phyloP scores from a whole-genome alignment of 1,139 yeast genomes.

The Williopsis jadinii region DNA sequence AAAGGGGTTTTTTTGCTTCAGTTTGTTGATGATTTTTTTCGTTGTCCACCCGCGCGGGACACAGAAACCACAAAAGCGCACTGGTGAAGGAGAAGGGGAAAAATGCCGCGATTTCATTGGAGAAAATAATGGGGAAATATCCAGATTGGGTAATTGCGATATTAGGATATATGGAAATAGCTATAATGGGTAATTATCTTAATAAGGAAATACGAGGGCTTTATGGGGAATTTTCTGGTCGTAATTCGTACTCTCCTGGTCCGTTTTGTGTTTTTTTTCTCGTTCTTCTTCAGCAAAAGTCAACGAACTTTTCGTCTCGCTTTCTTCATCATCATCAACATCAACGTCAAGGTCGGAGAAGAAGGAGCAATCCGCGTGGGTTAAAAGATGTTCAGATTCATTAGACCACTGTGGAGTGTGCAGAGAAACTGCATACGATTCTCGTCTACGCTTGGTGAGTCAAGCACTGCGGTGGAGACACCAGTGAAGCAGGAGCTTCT shows the following conservation, averaged over 20 bases:
- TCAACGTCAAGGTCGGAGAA: not conserved
- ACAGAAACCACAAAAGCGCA: too few species aligned
- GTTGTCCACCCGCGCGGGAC: too few species aligned
- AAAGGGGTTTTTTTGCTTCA: not conserved
- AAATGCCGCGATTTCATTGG: constrained; percentile 1
- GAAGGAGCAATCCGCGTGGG: not conserved
- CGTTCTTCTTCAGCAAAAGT: too few species aligned
- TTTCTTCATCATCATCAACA: not conserved
- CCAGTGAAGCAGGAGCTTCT: constrained; percentile 6
- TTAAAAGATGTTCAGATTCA: constrained; percentile 2
- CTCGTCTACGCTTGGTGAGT: not conserved
- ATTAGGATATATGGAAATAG: not conserved
- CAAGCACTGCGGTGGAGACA: not conserved
- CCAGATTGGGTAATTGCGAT: not conserved
- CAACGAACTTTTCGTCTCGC: too few species aligned
- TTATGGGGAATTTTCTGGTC: too few species aligned
- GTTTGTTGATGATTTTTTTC: not conserved
- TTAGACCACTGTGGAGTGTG: not conserved
- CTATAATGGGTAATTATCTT: too few species aligned
- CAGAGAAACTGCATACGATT: not conserved
- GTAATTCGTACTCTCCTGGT: too few species aligned
- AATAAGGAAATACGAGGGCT: too few species aligned
- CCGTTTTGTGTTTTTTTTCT: too few species aligned
- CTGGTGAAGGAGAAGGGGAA: too few species aligned
- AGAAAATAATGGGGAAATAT: not conserved